These are phyloP conservation scores for Oryza nivara DNA, from an alignment of 176 grass and related monocot species.

Conservation along the genomic window DNA sequence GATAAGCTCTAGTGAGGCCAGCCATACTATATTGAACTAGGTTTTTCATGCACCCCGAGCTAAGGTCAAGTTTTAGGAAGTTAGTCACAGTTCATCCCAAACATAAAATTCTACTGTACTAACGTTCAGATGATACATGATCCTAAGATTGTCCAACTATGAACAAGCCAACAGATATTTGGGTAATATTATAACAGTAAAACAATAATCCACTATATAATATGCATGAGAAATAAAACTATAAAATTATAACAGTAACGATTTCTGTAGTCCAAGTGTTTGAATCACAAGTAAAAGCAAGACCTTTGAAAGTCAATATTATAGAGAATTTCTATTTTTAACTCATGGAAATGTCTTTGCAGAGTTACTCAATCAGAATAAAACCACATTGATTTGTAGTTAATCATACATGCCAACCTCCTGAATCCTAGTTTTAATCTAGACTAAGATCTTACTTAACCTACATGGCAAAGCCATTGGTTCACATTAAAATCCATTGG, in stretches of 20 bases:
- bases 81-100: not conserved
- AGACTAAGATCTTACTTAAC: conserved; percentile 4
- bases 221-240: not conserved
- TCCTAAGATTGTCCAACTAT: conserved; percentile 8
- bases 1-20: conserved; percentile 4
- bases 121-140: not conserved
- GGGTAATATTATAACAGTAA: not conserved
- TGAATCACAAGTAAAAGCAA: conserved; percentile 21
- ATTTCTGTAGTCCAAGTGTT: not conserved
- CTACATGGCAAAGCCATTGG: not conserved
- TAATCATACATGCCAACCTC: not conserved
- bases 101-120: conserved; percentile 7
- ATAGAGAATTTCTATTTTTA: not conserved
- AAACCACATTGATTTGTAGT: conserved; percentile 15
- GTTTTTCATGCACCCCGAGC: not conserved
- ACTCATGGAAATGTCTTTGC: not conserved
- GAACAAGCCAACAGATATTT: not conserved
- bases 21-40: not conserved
- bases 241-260: not conserved
- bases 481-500: not conserved
- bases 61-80: not conserved
- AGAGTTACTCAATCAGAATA: conserved; percentile 9
- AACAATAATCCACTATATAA: not conserved
- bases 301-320: conserved; percentile 9
- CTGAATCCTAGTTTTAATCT: conserved; percentile 12